Evolutionary conservation across 352 stramenopile species (phyloP).

Genomic region (Pythium periplocum): DNA sequence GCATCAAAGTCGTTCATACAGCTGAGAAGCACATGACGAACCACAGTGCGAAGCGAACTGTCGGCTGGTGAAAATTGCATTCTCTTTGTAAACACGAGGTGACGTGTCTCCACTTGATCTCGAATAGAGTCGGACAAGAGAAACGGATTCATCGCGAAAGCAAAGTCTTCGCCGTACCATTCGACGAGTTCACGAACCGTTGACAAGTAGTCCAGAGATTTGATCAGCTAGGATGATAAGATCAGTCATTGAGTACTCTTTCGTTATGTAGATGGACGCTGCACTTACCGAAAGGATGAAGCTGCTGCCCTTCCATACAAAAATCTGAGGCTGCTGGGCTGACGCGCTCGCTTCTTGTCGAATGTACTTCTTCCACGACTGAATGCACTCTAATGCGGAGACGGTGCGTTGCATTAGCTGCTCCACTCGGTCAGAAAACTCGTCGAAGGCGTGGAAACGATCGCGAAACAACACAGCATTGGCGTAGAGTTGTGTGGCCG

Average conservation of each 20-base stretch:
- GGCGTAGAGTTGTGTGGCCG: slow-evolving; percentile 16
- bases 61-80: slow-evolving; percentile 1
- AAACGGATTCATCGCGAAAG: slow-evolving; percentile 62
- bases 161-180: slow-evolving; percentile 77
- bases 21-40: slow-evolving; percentile 13
- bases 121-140: slow-evolving; percentile 42
- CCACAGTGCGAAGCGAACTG: slow-evolving; percentile 26
- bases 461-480: slow-evolving; percentile 43
- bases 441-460: slow-evolving; percentile 60
- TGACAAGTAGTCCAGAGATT: slow-evolving; percentile 47
- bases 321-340: slow-evolving; percentile 11
- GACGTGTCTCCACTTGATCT: slow-evolving; percentile 36
- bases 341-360: not conserved
- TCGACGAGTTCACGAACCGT: slow-evolving; percentile 29
- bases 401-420: slow-evolving; percentile 25
- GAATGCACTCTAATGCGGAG: slow-evolving; percentile 31
- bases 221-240: slow-evolving; percentile 24
- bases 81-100: slow-evolving; percentile 15
- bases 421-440: slow-evolving; percentile 27
- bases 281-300: slow-evolving; percentile 33
- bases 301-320: slow-evolving; percentile 54
- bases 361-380: slow-evolving; percentile 24
- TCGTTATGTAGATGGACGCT: no score
- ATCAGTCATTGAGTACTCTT: no score
- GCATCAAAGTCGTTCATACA: slow-evolving; percentile 1